Evolutionary conservation across 768 basidiomycete genomes (phyloP).

Genomic region (Mycena galopus): DNA sequence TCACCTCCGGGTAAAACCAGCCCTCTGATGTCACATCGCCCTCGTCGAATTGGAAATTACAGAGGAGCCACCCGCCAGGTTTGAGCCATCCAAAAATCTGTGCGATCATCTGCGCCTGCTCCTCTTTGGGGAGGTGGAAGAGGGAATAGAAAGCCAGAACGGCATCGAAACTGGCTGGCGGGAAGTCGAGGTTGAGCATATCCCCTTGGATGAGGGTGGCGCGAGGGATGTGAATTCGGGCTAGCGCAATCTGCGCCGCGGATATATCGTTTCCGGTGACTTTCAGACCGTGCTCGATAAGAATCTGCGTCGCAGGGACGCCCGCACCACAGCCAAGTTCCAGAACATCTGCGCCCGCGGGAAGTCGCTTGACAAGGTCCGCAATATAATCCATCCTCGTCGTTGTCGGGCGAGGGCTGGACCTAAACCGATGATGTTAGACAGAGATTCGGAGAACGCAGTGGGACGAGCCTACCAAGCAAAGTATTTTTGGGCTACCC

Average conservation of each 20-base stretch:
- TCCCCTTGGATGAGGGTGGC: slow-evolving; percentile 44
- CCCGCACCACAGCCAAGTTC: slow-evolving; percentile 49
- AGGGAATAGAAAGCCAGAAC: slow-evolving; percentile 47
- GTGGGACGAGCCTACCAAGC: too few relatives aligned
- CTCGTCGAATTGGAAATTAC: slow-evolving; percentile 37
- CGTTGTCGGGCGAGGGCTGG: slow-evolving; percentile 38
- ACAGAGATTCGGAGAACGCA: too few relatives aligned
- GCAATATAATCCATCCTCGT: slow-evolving; percentile 37
- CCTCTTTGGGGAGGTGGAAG: slow-evolving; percentile 44
- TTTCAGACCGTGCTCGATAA: slow-evolving; percentile 37
- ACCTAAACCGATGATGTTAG: too few relatives aligned
- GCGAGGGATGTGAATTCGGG: slow-evolving; percentile 39
- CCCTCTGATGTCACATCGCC: slow-evolving; percentile 38
- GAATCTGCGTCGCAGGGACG: slow-evolving; percentile 40
- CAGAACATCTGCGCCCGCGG: slow-evolving; percentile 38
- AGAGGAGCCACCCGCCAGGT: slow-evolving; percentile 43
- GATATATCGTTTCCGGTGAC: slow-evolving; percentile 48
- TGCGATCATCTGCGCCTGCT: slow-evolving; percentile 44
- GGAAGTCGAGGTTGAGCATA: slow-evolving; percentile 42
- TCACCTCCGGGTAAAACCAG: slow-evolving; percentile 42
- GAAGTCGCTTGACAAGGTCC: slow-evolving; percentile 36
- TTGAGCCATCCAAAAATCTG: slow-evolving; percentile 45
- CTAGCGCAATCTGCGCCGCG: slow-evolving; percentile 43
- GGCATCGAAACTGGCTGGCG: slow-evolving; percentile 39
- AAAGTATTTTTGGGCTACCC: too few relatives aligned